These are phyloP conservation scores for Hypoxylon trugodes DNA, from an alignment of 495 filamentous ascomycete species.

Conservation along the genomic window DNA sequence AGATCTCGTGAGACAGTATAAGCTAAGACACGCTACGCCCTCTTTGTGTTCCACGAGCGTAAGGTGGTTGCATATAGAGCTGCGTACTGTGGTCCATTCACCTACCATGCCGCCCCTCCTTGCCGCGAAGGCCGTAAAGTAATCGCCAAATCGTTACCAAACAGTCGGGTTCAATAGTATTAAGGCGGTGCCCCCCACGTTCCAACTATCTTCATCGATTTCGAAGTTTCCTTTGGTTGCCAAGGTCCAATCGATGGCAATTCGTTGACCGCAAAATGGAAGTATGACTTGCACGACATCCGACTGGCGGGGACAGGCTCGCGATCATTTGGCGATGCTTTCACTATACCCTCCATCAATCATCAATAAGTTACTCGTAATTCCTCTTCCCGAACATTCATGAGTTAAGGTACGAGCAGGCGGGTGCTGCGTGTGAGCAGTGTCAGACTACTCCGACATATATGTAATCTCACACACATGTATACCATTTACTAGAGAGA, in stretches of 20 bases:
- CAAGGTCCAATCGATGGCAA: slow-evolving; percentile 1
- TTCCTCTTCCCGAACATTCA: no score
- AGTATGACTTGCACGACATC: slow-evolving; percentile 1
- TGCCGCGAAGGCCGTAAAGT: slow-evolving; percentile 23
- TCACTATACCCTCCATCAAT: background rate
- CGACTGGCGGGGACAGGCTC: slow-evolving; percentile 3
- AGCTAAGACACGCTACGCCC: slow-evolving; percentile 4
- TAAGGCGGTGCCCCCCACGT: slow-evolving; percentile 6
- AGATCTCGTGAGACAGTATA: slow-evolving; percentile 22
- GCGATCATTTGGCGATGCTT: background rate
- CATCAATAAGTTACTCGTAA: background rate
- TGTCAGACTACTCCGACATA: slow-evolving; percentile 16
- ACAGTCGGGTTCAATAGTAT: slow-evolving; percentile 28
- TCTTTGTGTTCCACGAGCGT: slow-evolving; percentile 19
- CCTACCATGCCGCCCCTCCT: slow-evolving; percentile 28
- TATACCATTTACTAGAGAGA: no score
- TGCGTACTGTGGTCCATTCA: slow-evolving; percentile 34
- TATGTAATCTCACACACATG: slow-evolving; percentile 25
- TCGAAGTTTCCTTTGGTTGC: background rate
- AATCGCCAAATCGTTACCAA: slow-evolving; percentile 28
- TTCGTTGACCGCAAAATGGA: slow-evolving; percentile 1
- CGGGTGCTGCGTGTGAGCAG: slow-evolving; percentile 20
- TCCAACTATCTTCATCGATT: background rate
- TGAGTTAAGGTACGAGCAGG: slow-evolving; percentile 3
- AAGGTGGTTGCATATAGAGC: slow-evolving; percentile 17